Conservation (phyloP, 495 filamentous ascomycete species). For the Aspergillus asperescens region DNA sequence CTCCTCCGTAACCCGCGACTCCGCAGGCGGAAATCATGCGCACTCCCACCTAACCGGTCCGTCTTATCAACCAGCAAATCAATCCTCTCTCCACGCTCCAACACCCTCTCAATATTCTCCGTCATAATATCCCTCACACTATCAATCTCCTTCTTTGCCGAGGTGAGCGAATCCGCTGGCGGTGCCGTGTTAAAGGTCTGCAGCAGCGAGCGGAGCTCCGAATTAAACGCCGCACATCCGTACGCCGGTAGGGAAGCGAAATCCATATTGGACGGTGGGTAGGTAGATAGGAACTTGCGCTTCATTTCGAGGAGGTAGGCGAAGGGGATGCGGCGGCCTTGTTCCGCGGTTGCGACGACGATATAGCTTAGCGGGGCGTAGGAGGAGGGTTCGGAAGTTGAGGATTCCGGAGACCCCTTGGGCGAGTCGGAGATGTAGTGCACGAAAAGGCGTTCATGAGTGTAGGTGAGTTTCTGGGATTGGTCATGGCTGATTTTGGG, state of each 20-base stretch:
- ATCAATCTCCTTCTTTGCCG: constrained; percentile 83
- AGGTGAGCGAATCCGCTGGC: constrained; percentile 77
- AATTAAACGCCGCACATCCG: constrained; percentile 83
- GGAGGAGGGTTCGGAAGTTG: constrained; percentile 41
- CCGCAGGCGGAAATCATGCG: constrained; percentile 82
- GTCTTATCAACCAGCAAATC: constrained; percentile 97
- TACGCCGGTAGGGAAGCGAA: constrained; percentile 79
- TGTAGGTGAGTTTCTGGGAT: constrained; percentile 89
- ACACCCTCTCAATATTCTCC: constrained; percentile 91
- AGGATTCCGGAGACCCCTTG: constrained; percentile 43
- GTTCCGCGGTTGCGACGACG: constrained; percentile 67
- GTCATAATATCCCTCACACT: constrained; percentile 96
- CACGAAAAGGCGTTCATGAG: constrained; percentile 82
- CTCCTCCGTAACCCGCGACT: constrained; percentile 76
- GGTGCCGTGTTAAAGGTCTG: constrained; percentile 76
- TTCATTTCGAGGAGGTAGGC: constrained; percentile 90
- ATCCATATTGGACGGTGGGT: constrained; percentile 61
- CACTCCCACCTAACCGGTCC: constrained; percentile 77
- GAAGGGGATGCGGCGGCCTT: constrained; percentile 85
- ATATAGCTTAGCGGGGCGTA: constrained; percentile 81
- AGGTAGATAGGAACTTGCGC: constrained; percentile 75
- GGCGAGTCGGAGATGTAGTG: constrained; percentile 91
- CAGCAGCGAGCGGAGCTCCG: constrained; percentile 69
- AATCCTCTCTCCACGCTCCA: constrained; percentile 93
- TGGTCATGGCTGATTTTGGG: constrained; percentile 82